Percentiles rank a stretch among this genome's conserved stretches.
These are phyloP conservation scores for Colletotrichum truncatum DNA, from an alignment of 2,329 filamentous ascomycete genomes.

Conservation along the genomic window DNA sequence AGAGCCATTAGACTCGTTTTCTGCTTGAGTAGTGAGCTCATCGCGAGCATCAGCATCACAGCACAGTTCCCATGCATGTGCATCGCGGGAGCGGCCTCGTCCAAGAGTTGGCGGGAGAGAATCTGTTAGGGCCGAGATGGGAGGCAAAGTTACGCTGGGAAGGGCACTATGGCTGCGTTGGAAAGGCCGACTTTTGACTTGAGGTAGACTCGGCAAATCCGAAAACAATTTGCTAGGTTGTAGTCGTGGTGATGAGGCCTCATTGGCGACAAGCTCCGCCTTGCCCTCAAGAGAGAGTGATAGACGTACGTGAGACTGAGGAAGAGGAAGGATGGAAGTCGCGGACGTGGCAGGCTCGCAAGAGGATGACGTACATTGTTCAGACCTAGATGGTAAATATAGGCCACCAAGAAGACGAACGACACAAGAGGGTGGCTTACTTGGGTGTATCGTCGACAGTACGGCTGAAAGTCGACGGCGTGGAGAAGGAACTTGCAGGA, in stretches of 20 bases:
- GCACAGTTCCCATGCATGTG: slow-evolving; percentile 90
- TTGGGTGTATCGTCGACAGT: slow-evolving; percentile 53
- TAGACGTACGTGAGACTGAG: slow-evolving; percentile 71
- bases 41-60: slow-evolving; percentile 83
- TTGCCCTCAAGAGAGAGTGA: slow-evolving; percentile 90
- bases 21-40: slow-evolving; percentile 81
- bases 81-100: slow-evolving; percentile 84
- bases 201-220: slow-evolving; percentile 56
- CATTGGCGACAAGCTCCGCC: slow-evolving; percentile 82
- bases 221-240: slow-evolving; percentile 60
- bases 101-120: slow-evolving; percentile 64
- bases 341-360: slow-evolving; percentile 51
- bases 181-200: slow-evolving; percentile 55
- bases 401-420: not conserved
- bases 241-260: slow-evolving; percentile 73
- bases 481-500: slow-evolving; percentile 59
- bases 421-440: slow-evolving; percentile 45
- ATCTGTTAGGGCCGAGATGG: slow-evolving; percentile 62
- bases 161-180: slow-evolving; percentile 78
- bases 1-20: slow-evolving; percentile 82
- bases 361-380: slow-evolving; percentile 53
- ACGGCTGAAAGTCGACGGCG: slow-evolving; percentile 52
- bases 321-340: slow-evolving; percentile 42
- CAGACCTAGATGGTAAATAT: slow-evolving; percentile 45
- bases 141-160: slow-evolving; percentile 64